A percentile compares a stretch with the other conserved stretches of the same genome.
phyloP scores from a whole-genome alignment of 1,284 basidiomycete genomes.

The Wolfiporia cocos region DNA sequence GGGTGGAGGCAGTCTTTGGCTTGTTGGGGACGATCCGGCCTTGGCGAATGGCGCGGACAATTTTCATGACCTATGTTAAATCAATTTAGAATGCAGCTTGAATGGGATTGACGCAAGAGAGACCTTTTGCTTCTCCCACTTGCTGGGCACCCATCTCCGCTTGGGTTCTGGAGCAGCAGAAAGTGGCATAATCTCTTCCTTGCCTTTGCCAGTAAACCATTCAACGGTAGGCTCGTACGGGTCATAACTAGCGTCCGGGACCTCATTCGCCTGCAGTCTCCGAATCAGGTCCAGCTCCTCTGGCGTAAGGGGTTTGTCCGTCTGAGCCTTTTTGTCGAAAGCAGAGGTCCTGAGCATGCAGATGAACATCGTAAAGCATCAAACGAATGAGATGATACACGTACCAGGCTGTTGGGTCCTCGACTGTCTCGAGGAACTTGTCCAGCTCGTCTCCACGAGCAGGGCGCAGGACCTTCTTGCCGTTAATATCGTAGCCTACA shows the following conservation, averaged over 20 bases:
- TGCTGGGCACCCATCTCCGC: conserved; percentile 93
- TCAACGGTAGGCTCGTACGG: conserved; percentile 92
- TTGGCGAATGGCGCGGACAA: conserved; percentile 95
- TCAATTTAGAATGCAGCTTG: not conserved
- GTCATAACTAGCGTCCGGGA: conserved; percentile 86
- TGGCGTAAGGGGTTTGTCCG: conserved; percentile 81
- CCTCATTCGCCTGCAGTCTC: conserved; percentile 84
- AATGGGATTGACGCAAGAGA: conserved; percentile 5
- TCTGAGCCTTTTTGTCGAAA: conserved; percentile 85
- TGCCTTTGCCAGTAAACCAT: conserved; percentile 97
- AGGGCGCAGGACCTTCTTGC: conserved; percentile 90
- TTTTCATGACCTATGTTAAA: conserved; percentile 87
- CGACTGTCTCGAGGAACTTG: conserved; percentile 92
- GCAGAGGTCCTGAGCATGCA: conserved; percentile 71
- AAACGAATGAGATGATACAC: conserved; percentile 1
- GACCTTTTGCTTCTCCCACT: conserved; percentile 99
- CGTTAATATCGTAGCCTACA: conserved; percentile 95
- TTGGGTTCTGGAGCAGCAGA: conserved; percentile 94
- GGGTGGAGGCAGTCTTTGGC: conserved; percentile 65
- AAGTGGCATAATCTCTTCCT: conserved; percentile 91
- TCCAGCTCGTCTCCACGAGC: conserved; percentile 96
- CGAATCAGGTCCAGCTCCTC: conserved; percentile 96
- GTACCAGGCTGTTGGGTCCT: conserved; percentile 88
- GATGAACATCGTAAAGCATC: conserved; percentile 3
- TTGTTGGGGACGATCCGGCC: conserved; percentile 91